Evolutionary conservation across 768 basidiomycete species (phyloP), one percentile per base, ranked within the genome.

Genomic region (Tylopilus rubrobrunneus): DNA sequence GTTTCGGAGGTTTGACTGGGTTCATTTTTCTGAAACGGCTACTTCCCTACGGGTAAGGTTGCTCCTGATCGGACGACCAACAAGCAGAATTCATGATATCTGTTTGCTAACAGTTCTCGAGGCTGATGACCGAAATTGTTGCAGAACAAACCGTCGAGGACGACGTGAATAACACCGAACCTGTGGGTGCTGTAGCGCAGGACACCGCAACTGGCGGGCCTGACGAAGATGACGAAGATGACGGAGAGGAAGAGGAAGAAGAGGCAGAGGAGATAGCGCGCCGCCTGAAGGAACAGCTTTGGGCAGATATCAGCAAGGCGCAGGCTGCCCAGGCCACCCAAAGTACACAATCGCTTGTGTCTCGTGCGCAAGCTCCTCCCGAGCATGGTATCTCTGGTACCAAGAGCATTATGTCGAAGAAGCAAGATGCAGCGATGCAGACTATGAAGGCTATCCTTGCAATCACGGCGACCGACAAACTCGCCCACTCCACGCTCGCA

Each of bases 191-290:
- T 45, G 21, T 29, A 45, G 40, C 37, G 14, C 50, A 47, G 27
- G 46, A 49, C 4, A 75, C 73, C 25, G 68, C 74, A 7, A 73
- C 69, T 60, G 71, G 76, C 15, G 77, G 74, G 33, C 74, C 74
- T 17, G 76, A 72, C 31, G 75, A 71, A 7, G 71, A 73, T 29
- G 76, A 78, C 34, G 79, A 75, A 1, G 78, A 77, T 1, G 80
- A 80, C 8, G 80, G 82, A 4, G 83, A 82, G 17, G 79, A 81
- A 23, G 63, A 65, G 12, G 63, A 65, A 25, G 86, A 85, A 5
- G 84, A 88, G 53, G 87, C 87, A 3, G 81, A 85, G 57, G 87
- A 85, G 61, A 87, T 88, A 60, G 86, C 86, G 5, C 78, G 85
- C 44, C 75, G 84, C 27, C 71, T 92, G 29, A 83, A 85, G n/a